Evolutionary conservation across 1,139 yeast species (phyloP).

Genomic region (Pichia sp.): DNA sequence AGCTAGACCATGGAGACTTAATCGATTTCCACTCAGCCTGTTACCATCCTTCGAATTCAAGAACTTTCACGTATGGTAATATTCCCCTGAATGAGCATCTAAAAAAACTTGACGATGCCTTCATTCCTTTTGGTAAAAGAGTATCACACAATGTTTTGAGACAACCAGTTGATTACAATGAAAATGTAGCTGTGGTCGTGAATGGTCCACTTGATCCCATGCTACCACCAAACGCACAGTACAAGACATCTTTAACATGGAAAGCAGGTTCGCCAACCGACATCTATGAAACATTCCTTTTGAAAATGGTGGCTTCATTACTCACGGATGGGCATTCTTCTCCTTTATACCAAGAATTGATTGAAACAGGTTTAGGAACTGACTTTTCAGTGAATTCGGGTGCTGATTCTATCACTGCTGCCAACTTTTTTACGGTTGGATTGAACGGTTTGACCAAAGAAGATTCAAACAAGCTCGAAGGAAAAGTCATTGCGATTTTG

Average conservation of each 20-base stretch:
- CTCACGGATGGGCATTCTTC: constrained; percentile 91
- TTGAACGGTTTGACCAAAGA: constrained; percentile 65
- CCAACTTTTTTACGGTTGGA: constrained; percentile 79
- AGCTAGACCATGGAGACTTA: constrained; percentile 68
- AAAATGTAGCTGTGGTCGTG: constrained; percentile 36
- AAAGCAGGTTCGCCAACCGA: constrained; percentile 70
- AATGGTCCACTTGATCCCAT: constrained; percentile 84
- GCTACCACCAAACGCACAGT: constrained; percentile 69
- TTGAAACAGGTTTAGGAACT: constrained; percentile 79
- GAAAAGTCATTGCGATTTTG: constrained; percentile 43
- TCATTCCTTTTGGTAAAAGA: constrained; percentile 52
- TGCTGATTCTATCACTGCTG: constrained; percentile 75
- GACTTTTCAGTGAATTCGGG: constrained; percentile 91
- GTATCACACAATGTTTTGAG: constrained; percentile 27
- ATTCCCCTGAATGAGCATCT: constrained; percentile 63
- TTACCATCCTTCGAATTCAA: constrained; percentile 89
- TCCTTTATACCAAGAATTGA: constrained; percentile 76
- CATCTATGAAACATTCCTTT: constrained; percentile 63
- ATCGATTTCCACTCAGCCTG: constrained; percentile 65
- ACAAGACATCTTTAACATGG: constrained; percentile 85
- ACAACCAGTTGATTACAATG: constrained; percentile 44
- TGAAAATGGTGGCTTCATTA: constrained; percentile 68
- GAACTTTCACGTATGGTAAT: constrained; percentile 83
- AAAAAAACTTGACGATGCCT: constrained; percentile 49
- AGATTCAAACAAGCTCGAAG: constrained; percentile 42